Evolutionary conservation across 495 filamentous ascomycete species (phyloP), one percentile per base, ranked within the genome.

Genomic region (Evansstolkia leycettana): DNA sequence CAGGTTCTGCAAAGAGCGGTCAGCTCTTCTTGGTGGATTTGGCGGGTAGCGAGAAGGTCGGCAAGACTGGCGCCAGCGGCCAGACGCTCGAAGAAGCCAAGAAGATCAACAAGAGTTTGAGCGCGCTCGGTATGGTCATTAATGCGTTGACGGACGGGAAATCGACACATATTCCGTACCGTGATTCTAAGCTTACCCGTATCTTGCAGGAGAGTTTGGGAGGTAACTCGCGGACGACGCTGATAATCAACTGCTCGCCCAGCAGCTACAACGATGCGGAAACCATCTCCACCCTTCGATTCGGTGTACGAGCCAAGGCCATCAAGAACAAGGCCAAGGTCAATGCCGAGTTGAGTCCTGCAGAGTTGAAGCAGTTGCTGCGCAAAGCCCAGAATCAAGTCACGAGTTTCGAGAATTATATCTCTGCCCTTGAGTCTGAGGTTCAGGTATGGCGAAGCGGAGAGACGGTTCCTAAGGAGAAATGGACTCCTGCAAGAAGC

Each of bases 311-410:
- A 47, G 90, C 90, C 27, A 98, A 98, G 70, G 80, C 87, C 0
- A 98, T 98, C 61, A 95, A 98, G 79, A 96, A 98, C 65, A 96
- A 95, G 69, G 90, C 90, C 52, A 96, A 95, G 83, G 80, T 98
- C 67, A 98, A 98, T 55, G 88, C 87, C 28, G 90, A 98, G 54
- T 72, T 96, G 43, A 95, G 89, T 51, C 90, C 90, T 8, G 76
- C 83, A 5, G 92, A 98, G 54, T 70, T 98, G 66, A 96, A 96
- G 65, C 69, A 76, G 37, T 68, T 93, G 49, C 72, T 98, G 47
- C 84, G 80, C 57, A 94, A 93, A 61, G 83, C 87, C 16, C 89
- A 94, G 56, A 74, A 67, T 24, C 89, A 96, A 57, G 80, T 89
- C 38, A 82, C 82, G 11, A 89, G 71, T 17, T 96, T 87, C 56